A percentile compares a stretch with the other conserved stretches of the same genome.
These are phyloP conservation scores for Kodamaea fukazawae DNA, from an alignment of 805 yeast species.

Conservation along the genomic window DNA sequence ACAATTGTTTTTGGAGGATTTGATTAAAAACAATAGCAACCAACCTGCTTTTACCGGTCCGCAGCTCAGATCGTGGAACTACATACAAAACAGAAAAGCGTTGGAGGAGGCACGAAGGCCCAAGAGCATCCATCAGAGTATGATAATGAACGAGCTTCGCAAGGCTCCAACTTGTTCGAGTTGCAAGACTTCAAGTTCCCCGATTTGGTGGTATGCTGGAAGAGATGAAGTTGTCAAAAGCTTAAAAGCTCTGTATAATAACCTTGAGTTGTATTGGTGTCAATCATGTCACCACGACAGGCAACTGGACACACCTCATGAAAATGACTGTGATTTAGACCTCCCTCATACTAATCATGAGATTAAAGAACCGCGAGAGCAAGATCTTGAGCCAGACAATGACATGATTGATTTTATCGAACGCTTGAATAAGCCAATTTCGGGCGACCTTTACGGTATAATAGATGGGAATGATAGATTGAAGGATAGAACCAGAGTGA, in stretches of 20 bases:
- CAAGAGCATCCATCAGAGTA: constrained; percentile 4
- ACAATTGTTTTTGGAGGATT: constrained; percentile 39
- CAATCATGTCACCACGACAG: constrained; percentile 32
- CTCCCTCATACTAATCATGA: too few species aligned
- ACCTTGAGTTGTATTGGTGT: constrained; percentile 18
- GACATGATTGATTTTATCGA: constrained; percentile 16
- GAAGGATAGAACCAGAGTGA: constrained; percentile 4
- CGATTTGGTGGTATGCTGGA: constrained; percentile 35
- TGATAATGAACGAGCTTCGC: constrained; percentile 7
- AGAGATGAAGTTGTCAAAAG: constrained; percentile 6
- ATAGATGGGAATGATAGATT: constrained; percentile 22
- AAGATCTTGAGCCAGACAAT: too few species aligned
- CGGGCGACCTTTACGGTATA: constrained; percentile 34
- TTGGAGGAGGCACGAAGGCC: constrained; percentile 15
- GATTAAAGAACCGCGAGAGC: neutral
- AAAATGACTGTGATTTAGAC: too few species aligned
- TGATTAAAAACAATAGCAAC: constrained; percentile 15
- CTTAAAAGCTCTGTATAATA: constrained; percentile 3
- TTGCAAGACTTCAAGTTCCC: constrained; percentile 29
- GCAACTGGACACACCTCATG: constrained; percentile 6
- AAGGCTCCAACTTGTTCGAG: constrained; percentile 15
- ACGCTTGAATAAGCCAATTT: constrained; percentile 27
- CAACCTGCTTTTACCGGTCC: constrained; percentile 26
- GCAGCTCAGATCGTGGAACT: constrained; percentile 29
- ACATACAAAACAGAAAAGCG: constrained; percentile 20